These are phyloP conservation scores for Marasmius tenuissimus DNA, from an alignment of 1,284 basidiomycete species.

Conservation along the genomic window DNA sequence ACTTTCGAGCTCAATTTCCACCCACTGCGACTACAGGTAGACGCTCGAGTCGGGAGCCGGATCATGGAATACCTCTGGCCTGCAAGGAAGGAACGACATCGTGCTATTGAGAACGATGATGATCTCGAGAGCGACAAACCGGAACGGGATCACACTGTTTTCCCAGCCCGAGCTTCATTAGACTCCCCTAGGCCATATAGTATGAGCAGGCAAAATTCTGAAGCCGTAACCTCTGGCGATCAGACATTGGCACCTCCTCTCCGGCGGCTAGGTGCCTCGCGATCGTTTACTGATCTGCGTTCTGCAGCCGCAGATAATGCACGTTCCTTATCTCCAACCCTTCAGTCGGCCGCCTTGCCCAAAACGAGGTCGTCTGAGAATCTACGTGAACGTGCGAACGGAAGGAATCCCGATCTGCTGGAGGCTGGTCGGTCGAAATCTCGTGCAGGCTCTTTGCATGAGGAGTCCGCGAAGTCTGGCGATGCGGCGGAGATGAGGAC, in stretches of 20 bases:
- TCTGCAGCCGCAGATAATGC: slow-evolving; percentile 36
- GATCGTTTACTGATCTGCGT: slow-evolving; percentile 72
- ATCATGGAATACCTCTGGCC: slow-evolving; percentile 93
- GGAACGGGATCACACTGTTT: slow-evolving; percentile 6
- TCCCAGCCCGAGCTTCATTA: slow-evolving; percentile 35
- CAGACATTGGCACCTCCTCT: slow-evolving; percentile 32
- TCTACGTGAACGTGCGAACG: slow-evolving; percentile 13
- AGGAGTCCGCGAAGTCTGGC: slow-evolving; percentile 21
- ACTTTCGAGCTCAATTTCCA: slow-evolving; percentile 82
- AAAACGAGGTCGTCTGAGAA: slow-evolving; percentile 35
- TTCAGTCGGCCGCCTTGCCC: slow-evolving; percentile 25
- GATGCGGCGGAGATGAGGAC: slow-evolving; percentile 79
- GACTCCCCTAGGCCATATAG: slow-evolving; percentile 41
- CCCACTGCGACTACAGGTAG: slow-evolving; percentile 86
- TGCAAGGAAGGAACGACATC: slow-evolving; percentile 48
- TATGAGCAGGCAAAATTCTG: slow-evolving; percentile 27
- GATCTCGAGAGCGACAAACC: background rate
- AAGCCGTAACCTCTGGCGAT: slow-evolving; percentile 11
- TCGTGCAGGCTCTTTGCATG: slow-evolving; percentile 17
- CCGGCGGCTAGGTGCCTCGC: slow-evolving; percentile 56
- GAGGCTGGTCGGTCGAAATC: slow-evolving; percentile 23
- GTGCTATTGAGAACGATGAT: slow-evolving; percentile 20
- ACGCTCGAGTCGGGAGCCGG: slow-evolving; percentile 77
- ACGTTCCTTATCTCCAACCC: slow-evolving; percentile 15
- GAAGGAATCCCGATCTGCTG: slow-evolving; percentile 21